These are phyloP conservation scores for Ophiostoma perfectum DNA, from an alignment of 2,329 filamentous ascomycete species.

Conservation along the genomic window DNA sequence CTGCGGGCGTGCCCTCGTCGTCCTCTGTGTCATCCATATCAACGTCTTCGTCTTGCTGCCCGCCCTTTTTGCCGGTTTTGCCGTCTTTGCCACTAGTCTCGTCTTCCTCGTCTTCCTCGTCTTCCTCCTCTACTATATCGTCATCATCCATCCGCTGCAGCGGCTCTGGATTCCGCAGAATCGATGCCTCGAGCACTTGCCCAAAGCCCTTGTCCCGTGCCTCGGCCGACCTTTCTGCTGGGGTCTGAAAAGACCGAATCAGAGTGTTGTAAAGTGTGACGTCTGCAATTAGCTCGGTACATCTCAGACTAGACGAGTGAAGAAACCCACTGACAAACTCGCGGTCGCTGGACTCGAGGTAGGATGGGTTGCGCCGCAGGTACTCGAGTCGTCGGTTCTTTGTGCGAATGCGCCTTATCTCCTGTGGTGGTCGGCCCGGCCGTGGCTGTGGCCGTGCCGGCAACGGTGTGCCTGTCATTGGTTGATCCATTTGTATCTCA, in stretches of 20 bases:
- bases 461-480: neutral
- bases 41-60: conserved; percentile 24
- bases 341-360: conserved; percentile 56
- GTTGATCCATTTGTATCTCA: neutral
- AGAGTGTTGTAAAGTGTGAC: conserved; percentile 77
- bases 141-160: conserved; percentile 17
- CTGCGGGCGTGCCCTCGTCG: conserved; percentile 37
- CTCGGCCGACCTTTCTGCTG: conserved; percentile 67
- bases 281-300: conserved; percentile 41
- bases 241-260: conserved; percentile 69
- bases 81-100: conserved; percentile 6
- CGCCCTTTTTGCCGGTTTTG: neutral
- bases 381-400: conserved; percentile 78
- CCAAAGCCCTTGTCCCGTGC: conserved; percentile 71
- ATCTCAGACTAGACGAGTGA: neutral
- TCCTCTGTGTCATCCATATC: conserved; percentile 43
- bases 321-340: conserved; percentile 46
- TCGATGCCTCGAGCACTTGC: conserved; percentile 69
- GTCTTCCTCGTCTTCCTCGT: conserved; percentile 16
- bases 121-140: conserved; percentile 21
- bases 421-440: conserved; percentile 39
- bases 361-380: conserved; percentile 64
- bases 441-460: conserved; percentile 41
- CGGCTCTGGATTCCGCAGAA: conserved; percentile 42
- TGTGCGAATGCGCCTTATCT: conserved; percentile 46